Evolutionary conservation across 1,139 yeast genomes (phyloP), one percentile per base, ranked within the genome.

Genomic region (Pichiaceae sp.): DNA sequence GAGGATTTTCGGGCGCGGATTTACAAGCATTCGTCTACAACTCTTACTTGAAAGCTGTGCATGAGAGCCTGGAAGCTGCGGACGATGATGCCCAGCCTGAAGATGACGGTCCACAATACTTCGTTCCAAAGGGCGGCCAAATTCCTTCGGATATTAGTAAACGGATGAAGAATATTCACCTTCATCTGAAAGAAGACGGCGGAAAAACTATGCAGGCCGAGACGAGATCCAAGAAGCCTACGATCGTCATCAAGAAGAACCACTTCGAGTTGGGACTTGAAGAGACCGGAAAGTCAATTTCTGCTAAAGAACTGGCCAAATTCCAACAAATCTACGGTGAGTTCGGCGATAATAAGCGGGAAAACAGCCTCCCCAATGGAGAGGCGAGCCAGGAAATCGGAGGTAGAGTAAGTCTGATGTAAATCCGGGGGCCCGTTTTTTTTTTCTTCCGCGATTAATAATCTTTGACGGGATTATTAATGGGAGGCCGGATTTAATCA

Each of bases 1-100:
- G 68, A 2, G 96, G 96, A 0, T 89, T 74, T 50, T 83, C 96
- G 27, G 96, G 96, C 11, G 98, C 98, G 1, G 98, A 91, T 60
- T 64, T 91, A 57, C 97, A 89, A 60, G 96, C 96, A 0, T 64
- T 91, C 36, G 80, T 89, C 31, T 89, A 87, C 58, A 91, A 87
- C 59, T 96, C 97, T 0, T 87, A 89, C 53, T 68, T 91, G 54
- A 82, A 80, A 46, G 95, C 95, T 7, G 94, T 91, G 16, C 97
- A 91, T 56, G 78, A 80, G 31, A 75, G 70, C 40, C 65, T 89
- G 38, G 78, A 77, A 18, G 52, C 56, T 8, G 66, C 53, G 16
- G 63, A 49, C 37, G 59, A 65, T 46, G 48, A 69, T 8, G 53
- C 63, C 30, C 70, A 67, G 37, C 73, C 70, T 14, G 38, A 33